phyloP scores from a whole-genome alignment of 352 stramenopile species.

The Blastocystis sp. region DNA sequence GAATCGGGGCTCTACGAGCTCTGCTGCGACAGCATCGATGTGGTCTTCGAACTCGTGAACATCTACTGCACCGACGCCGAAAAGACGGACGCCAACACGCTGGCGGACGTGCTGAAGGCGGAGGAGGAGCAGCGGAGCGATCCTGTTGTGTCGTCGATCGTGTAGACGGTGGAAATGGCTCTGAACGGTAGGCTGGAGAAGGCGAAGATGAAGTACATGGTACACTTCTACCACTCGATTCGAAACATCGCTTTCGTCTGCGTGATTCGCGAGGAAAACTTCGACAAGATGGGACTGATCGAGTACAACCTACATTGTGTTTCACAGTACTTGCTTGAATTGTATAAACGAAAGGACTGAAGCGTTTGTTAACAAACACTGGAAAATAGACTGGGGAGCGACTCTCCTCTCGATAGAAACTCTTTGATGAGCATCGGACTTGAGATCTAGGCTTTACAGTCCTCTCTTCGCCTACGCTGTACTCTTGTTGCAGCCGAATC shows the following conservation, averaged over 20 bases:
- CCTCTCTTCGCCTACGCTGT: neutral
- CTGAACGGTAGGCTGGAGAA: constrained; percentile 30
- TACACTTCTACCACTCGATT: constrained; percentile 52
- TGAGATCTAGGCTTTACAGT: neutral
- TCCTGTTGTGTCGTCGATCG: constrained; percentile 14
- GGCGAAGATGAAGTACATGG: constrained; percentile 53
- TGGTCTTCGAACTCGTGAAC: constrained; percentile 44
- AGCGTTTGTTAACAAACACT: constrained; percentile 11
- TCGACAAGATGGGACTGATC: constrained; percentile 54
- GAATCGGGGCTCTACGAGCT: constrained; percentile 50
- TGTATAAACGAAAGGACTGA: constrained; percentile 32
- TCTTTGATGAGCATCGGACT: neutral
- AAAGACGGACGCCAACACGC: neutral
- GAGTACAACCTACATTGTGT: constrained; percentile 44
- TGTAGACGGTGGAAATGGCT: neutral
- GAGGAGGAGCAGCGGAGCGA: neutral
- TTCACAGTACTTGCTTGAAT: constrained; percentile 8
- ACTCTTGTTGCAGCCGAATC: neutral
- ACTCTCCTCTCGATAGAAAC: neutral
- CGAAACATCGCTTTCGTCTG: constrained; percentile 42
- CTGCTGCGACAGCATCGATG: constrained; percentile 60
- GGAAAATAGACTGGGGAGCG: neutral
- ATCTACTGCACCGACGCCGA: neutral
- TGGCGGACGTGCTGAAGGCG: neutral
- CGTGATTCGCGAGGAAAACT: constrained; percentile 56